Evolutionary conservation across 176 grass and related monocot genomes (phyloP).

Genomic region (Cymbopogon citratus): DNA sequence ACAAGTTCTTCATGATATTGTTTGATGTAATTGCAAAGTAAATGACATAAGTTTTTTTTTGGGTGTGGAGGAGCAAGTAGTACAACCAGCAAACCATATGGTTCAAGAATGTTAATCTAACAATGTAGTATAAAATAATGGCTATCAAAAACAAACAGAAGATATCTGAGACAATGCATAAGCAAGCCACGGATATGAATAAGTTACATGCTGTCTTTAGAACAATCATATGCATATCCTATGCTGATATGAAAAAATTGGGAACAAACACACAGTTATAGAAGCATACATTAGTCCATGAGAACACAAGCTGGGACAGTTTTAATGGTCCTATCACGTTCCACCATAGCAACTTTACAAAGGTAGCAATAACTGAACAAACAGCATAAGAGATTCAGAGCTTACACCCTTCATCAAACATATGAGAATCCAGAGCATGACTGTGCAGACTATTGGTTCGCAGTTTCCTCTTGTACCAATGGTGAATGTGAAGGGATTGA

Average conservation of each 20-base stretch:
- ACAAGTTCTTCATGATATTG: not conserved
- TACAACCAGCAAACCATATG: not conserved
- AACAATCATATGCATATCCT: not conserved
- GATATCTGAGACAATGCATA: not conserved
- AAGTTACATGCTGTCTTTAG: not conserved
- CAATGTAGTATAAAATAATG: not conserved
- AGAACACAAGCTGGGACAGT: not conserved
- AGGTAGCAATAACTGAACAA: conserved; percentile 7
- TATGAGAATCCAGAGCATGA: conserved; percentile 84
- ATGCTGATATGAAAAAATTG: not conserved
- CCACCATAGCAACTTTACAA: not conserved
- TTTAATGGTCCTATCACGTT: not conserved
- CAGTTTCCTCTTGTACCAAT: conserved; percentile 97
- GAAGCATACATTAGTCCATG: not conserved
- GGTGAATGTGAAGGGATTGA: conserved; percentile 92
- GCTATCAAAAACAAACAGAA: not conserved
- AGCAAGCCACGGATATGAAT: not conserved
- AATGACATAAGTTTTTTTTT: not conserved
- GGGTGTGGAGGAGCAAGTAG: not conserved
- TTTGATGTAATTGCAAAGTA: not conserved
- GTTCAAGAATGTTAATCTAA: not conserved
- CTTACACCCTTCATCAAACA: conserved; percentile 97
- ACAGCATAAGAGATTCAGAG: conserved; percentile 36
- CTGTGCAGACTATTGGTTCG: conserved; percentile 73
- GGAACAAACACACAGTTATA: not conserved